Base-by-base conservation (phyloP, 108 stramenopile species). In the Mayamaea pseudoterrestris region DNA sequence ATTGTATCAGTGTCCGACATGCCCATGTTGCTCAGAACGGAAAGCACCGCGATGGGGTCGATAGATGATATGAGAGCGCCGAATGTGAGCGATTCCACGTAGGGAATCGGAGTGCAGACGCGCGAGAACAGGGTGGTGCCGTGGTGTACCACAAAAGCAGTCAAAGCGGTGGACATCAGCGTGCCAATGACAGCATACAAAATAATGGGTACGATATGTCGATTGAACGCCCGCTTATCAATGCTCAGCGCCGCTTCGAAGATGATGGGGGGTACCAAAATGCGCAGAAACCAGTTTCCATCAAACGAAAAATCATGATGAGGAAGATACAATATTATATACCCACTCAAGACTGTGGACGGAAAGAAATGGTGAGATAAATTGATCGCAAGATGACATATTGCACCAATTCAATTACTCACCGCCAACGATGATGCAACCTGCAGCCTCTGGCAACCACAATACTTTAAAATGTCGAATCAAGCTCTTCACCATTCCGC, bases 181-280 rank as follows among this genome's bases (percentile, higher is more conserved):
- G 90, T 93, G n/a, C 90, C 90, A 14, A 78, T 29, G 22, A 79
- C 63, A 14, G 90, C 80, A 57, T 68, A 88, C 35, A 83, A 58
- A 5, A 82, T 45, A 35, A 93, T 93, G 3, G 90, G 84, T 7
- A 80, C 56, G 28, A 82, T 49, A 47, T 87, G 78, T 12, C 78
- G 60, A 27, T 66, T 77, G 62, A 90, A 86, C 0, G 71, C 58
- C 39, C 63, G 56, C 37, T 90, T 90, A 58, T 84, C 78, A 52
- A 90, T 84, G 43, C 73, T 78, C 30, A 90, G 57, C 11, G 88
- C 88, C 2, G 88, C 88, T 50, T 90, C 83, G 37, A 90, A 90
- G 23, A 90, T 71, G 41, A 93, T 93, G n/a, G 90, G 90, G 13
- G 90, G 90, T 8, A 93, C 80, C 68, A 93, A 63, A 22, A 93